Conservation (phyloP, 2,329 filamentous ascomycete species). For the Hymenoscyphus scutula region DNA sequence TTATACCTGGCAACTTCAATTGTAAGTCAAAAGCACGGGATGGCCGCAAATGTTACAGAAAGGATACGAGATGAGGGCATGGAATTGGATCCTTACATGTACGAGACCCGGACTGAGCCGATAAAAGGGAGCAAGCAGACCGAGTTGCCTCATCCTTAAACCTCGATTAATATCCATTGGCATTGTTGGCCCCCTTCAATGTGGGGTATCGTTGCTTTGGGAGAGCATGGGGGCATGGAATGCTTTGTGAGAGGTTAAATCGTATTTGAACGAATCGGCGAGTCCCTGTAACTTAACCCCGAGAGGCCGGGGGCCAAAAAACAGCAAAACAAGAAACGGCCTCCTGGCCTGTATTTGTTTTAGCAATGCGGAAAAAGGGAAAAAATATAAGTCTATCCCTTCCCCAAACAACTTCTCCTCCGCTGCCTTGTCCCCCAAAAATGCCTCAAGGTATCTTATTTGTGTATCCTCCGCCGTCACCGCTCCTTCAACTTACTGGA, state of each 20-base stretch:
- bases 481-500: neutral
- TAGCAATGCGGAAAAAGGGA: neutral
- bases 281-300: neutral
- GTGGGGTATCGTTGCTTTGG: neutral
- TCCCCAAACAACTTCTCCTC: too few relatives aligned
- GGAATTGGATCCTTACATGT: too few relatives aligned
- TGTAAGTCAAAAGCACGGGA: neutral
- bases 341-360: neutral
- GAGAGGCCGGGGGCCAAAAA: neutral
- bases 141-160: neutral
- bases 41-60: too few relatives aligned
- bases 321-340: neutral
- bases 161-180: neutral
- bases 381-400: neutral
- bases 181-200: neutral
- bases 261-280: slow-evolving; percentile 3
- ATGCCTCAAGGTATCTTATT: neutral
- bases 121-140: neutral
- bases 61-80: too few relatives aligned
- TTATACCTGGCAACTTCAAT: neutral
- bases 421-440: neutral
- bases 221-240: neutral
- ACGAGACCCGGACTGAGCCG: neutral
- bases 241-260: neutral
- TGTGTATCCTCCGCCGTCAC: neutral